Percentiles rank a stretch among this genome's conserved stretches.
phyloP scores from a whole-genome alignment of 176 grass and related monocot genomes.

The Oryza officinalis region DNA sequence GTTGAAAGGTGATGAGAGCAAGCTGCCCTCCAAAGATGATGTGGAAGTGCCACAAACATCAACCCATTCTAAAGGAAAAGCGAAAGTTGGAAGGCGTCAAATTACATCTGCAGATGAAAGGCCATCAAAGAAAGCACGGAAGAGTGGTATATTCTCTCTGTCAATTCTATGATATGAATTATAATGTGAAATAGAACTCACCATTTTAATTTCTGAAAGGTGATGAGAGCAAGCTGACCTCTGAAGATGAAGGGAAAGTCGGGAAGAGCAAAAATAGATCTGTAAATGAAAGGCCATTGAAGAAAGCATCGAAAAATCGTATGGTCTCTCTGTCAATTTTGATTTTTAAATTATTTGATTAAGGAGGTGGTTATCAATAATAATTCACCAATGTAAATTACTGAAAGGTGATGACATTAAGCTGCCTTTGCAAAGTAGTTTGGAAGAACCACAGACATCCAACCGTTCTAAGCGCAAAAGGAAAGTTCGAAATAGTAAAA shows the following conservation, averaged over 20 bases:
- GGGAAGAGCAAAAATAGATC: slow-evolving; percentile 27
- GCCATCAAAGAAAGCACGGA: slow-evolving; percentile 45
- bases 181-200: slow-evolving; percentile 31
- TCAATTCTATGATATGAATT: slow-evolving; percentile 4
- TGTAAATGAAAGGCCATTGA: slow-evolving; percentile 38
- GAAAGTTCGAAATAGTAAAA: slow-evolving; percentile 33
- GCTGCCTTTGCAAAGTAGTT: slow-evolving; percentile 3
- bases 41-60: slow-evolving; percentile 33
- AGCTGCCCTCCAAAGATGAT: slow-evolving; percentile 18
- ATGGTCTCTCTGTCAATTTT: slow-evolving; percentile 30
- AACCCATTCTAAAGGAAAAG: slow-evolving; percentile 42
- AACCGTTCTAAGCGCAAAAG: slow-evolving; percentile 43
- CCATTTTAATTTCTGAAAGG: slow-evolving; percentile 37
- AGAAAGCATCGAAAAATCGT: slow-evolving; percentile 46
- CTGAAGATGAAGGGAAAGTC: slow-evolving; percentile 40
- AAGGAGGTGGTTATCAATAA: slow-evolving; percentile 34
- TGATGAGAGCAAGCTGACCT: slow-evolving; percentile 24
- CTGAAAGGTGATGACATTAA: slow-evolving; percentile 34
- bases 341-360: slow-evolving; percentile 13
- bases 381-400: slow-evolving; percentile 31
- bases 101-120: slow-evolving; percentile 33
- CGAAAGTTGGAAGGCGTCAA: slow-evolving; percentile 36
- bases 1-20: slow-evolving; percentile 33
- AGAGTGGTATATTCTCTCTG: slow-evolving; percentile 35
- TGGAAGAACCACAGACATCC: slow-evolving; percentile 33